phyloP scores from a whole-genome alignment of 768 basidiomycete species.

The Trametes coccinea region DNA sequence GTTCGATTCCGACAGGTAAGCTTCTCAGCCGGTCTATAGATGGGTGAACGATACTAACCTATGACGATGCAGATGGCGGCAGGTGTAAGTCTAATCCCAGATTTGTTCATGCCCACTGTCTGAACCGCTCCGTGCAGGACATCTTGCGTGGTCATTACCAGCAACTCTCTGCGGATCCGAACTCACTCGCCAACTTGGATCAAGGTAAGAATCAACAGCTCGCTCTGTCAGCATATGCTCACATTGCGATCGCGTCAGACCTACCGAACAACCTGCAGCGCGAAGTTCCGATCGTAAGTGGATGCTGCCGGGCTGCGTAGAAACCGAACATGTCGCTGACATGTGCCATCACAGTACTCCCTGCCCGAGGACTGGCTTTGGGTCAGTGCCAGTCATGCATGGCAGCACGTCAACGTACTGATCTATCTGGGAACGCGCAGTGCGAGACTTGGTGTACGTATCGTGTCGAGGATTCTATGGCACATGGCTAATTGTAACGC shows the following conservation, averaged over 20 bases:
- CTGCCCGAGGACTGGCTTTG: slow-evolving; percentile 94
- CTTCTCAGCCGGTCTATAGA: slow-evolving; percentile 8
- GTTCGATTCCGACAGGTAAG: slow-evolving; percentile 87
- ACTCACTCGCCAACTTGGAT: slow-evolving; percentile 91
- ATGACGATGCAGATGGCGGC: slow-evolving; percentile 49
- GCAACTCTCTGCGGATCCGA: slow-evolving; percentile 88
- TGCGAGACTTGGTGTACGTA: slow-evolving; percentile 97
- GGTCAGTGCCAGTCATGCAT: slow-evolving; percentile 48
- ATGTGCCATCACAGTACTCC: slow-evolving; percentile 58
- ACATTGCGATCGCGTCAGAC: slow-evolving; percentile 47
- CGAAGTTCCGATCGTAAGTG: slow-evolving; percentile 87
- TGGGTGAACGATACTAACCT: not conserved
- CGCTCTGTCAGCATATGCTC: not conserved
- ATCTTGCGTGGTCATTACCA: slow-evolving; percentile 92
- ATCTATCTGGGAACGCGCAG: slow-evolving; percentile 36
- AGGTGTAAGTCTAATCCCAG: slow-evolving; percentile 42
- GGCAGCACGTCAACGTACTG: not conserved
- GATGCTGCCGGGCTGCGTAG: not conserved
- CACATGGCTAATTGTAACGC: not conserved
- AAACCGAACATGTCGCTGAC: not conserved
- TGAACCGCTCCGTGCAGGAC: slow-evolving; percentile 48
- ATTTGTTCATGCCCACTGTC: not conserved
- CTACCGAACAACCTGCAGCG: slow-evolving; percentile 93
- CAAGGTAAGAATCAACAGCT: slow-evolving; percentile 56
- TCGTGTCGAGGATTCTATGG: not conserved